phyloP scores from a whole-genome alignment of 2,329 filamentous ascomycete species.

The Geosmithia morbida region DNA sequence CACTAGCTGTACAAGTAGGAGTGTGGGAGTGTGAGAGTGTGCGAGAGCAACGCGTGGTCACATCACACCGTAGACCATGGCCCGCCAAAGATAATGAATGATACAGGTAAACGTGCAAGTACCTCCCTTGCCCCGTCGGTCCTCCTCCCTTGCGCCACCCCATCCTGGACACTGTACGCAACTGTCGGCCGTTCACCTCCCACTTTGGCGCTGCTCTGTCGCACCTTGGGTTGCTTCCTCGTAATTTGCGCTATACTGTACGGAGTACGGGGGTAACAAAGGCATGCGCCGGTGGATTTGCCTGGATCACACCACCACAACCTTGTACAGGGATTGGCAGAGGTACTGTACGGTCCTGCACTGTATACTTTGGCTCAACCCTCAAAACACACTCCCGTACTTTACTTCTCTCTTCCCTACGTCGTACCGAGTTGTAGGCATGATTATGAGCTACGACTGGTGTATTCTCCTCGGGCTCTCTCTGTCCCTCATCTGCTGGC shows the following conservation, averaged over 20 bases:
- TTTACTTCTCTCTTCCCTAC: not conserved
- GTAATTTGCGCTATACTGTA: constrained; percentile 1
- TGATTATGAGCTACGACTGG: too few species aligned
- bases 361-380: constrained; percentile 1
- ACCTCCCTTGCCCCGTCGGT: not conserved
- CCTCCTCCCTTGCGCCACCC: constrained; percentile 1
- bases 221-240: not conserved
- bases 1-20: too few species aligned
- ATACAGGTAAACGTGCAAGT: not conserved
- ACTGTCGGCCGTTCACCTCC: not conserved
- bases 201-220: not conserved
- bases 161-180: not conserved
- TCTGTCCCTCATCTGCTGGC: not conserved
- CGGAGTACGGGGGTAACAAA: constrained; percentile 2
- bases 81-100: too few species aligned
- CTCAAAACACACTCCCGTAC: not conserved
- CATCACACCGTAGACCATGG: too few species aligned
- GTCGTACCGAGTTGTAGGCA: not conserved
- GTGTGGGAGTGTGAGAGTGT: too few species aligned
- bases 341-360: not conserved
- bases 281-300: not conserved
- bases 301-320: constrained; percentile 1
- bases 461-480: too few species aligned
- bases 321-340: constrained; percentile 1
- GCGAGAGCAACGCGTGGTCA: too few species aligned